Conservation (phyloP, 139 green algal genomes). For the Chlamydomonas incerta region DNA sequence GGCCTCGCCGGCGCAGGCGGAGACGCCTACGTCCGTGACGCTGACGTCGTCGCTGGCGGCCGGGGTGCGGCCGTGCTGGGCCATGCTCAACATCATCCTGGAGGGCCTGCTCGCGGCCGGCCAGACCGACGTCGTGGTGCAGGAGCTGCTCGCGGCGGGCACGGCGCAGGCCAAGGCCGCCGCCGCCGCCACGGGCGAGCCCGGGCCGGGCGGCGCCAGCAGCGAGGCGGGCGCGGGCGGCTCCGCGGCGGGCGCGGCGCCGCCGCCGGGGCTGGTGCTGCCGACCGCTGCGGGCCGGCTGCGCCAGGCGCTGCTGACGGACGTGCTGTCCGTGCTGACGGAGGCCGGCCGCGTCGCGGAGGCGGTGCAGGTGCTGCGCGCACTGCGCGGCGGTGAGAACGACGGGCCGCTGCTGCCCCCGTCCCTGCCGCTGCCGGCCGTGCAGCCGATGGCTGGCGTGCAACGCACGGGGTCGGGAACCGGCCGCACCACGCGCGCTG, state of each 20-base stretch:
- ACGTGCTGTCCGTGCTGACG: not conserved
- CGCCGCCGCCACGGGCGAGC: not conserved
- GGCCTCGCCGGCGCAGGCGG: not conserved
- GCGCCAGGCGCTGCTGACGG: not conserved
- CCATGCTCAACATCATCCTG: slow-evolving; percentile 15
- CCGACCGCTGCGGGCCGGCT: not conserved
- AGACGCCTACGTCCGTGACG: too few species aligned
- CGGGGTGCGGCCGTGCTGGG: slow-evolving; percentile 11
- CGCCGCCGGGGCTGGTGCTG: not conserved
- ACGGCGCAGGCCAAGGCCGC: slow-evolving; percentile 6
- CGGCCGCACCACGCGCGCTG: not conserved
- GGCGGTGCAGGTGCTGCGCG: slow-evolving; percentile 17
- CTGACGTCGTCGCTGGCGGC: too few species aligned
- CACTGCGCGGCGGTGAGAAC: not conserved
- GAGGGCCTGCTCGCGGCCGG: not conserved
- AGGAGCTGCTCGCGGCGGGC: slow-evolving; percentile 24
- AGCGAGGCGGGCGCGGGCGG: not conserved
- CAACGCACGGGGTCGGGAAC: not conserved
- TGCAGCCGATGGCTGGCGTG: not conserved
- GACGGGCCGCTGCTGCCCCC: slow-evolving; percentile 12
- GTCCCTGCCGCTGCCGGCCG: not conserved
- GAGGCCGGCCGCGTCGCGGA: not conserved
- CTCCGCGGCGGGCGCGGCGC: not conserved
- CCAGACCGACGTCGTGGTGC: not conserved
- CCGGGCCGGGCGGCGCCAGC: not conserved